Conservation (phyloP, 441 rosid species). For the Dalechampia spathulata region DNA sequence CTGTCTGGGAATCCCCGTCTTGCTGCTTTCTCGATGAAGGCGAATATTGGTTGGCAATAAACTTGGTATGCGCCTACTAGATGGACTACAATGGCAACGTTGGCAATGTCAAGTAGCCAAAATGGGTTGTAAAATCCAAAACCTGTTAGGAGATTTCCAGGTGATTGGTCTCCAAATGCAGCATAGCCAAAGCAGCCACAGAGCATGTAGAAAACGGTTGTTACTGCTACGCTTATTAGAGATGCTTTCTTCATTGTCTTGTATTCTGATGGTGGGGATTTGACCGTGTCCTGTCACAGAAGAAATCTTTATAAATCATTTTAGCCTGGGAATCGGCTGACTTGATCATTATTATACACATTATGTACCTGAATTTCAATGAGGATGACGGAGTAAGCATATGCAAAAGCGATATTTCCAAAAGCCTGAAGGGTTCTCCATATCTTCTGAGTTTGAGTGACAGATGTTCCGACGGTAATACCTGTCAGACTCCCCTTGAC, state of each 20-base stretch:
- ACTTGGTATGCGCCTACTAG: conserved; percentile 84
- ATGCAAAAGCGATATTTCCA: conserved; percentile 82
- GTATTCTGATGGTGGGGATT: conserved; percentile 67
- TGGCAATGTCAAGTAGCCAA: conserved; percentile 83
- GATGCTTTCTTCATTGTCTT: conserved; percentile 77
- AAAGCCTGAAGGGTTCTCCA: conserved; percentile 85
- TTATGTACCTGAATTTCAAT: conserved; percentile 84
- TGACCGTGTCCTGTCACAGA: conserved; percentile 53
- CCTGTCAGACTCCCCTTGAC: conserved; percentile 70
- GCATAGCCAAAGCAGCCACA: conserved; percentile 90
- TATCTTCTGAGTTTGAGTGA: conserved; percentile 55
- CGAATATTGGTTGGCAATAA: conserved; percentile 65
- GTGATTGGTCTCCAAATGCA: conserved; percentile 72
- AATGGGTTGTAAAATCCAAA: conserved; percentile 73
- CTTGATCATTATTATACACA: no score
- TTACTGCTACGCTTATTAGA: conserved; percentile 47
- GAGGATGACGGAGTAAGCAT: conserved; percentile 73
- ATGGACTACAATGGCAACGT: conserved; percentile 70
- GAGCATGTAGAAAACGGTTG: conserved; percentile 73
- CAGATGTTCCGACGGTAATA: conserved; percentile 35
- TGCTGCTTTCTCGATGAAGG: conserved; percentile 61
- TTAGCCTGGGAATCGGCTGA: neutral
- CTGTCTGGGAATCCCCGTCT: conserved; percentile 33
- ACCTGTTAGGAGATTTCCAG: conserved; percentile 72
- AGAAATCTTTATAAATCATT: neutral